phyloP scores from a whole-genome alignment of 805 yeast genomes.

The Candida montana region DNA sequence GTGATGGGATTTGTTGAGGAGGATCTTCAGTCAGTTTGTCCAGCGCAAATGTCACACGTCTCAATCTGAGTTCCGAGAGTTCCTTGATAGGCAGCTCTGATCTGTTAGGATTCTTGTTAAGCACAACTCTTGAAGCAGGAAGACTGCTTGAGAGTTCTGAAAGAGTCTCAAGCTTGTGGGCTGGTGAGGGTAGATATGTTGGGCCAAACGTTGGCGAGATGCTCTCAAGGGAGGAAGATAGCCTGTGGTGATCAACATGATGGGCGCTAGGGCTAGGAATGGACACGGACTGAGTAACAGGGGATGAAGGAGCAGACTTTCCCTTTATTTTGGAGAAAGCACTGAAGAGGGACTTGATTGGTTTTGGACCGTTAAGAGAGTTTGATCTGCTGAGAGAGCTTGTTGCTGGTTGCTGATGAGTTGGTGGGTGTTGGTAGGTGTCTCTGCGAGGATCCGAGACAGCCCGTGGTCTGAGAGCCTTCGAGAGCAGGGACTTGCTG shows the following conservation, averaged over 20 bases:
- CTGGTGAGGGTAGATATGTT: constrained; percentile 4
- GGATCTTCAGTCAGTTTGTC: constrained; percentile 75
- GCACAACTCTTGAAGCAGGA: constrained; percentile 27
- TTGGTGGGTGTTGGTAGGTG: constrained; percentile 2
- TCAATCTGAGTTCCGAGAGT: constrained; percentile 33
- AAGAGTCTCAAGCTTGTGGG: constrained; percentile 7
- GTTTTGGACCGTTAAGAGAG: constrained; percentile 18
- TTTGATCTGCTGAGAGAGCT: background rate
- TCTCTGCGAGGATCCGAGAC: constrained; percentile 19
- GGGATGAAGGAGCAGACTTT: constrained; percentile 16
- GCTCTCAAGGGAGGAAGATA: constrained; percentile 13
- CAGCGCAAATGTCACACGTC: constrained; percentile 72
- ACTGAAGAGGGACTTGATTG: constrained; percentile 26
- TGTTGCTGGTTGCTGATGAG: background rate
- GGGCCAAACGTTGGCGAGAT: constrained; percentile 13
- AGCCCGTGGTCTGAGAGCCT: constrained; percentile 23
- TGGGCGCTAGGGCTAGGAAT: constrained; percentile 13
- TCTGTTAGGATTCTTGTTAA: constrained; percentile 42
- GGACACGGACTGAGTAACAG: constrained; percentile 15
- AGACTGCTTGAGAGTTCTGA: background rate
- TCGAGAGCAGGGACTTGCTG: constrained; percentile 17
- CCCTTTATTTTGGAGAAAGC: constrained; percentile 26
- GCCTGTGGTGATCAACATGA: background rate
- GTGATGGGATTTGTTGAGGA: constrained; percentile 89
- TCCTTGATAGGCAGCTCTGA: constrained; percentile 29